Percentiles rank a stretch among this genome's conserved stretches.
These are phyloP conservation scores for Tetracladium setigerum DNA, from an alignment of 495 filamentous ascomycete genomes.

Conservation along the genomic window DNA sequence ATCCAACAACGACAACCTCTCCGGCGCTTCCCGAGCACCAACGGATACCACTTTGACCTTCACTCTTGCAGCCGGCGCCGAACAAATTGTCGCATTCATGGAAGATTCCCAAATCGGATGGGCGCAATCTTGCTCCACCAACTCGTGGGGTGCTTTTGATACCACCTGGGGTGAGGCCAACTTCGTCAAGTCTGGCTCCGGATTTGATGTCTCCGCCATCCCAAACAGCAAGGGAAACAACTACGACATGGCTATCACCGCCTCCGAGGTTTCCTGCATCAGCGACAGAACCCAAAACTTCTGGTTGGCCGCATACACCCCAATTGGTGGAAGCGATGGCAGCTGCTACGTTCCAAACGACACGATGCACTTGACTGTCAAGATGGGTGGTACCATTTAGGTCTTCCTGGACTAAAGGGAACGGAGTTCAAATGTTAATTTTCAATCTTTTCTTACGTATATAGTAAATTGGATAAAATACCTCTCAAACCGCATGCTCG, in stretches of 20 bases:
- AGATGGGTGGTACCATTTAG: slow-evolving; percentile 18
- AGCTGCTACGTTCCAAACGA: slow-evolving; percentile 15
- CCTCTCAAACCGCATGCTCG: too few species aligned
- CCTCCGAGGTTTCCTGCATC: slow-evolving; percentile 15
- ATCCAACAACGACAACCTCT: slow-evolving; percentile 23
- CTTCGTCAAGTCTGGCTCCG: slow-evolving; percentile 40
- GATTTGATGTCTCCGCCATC: slow-evolving; percentile 51
- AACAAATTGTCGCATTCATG: slow-evolving; percentile 38
- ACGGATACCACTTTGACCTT: slow-evolving; percentile 33
- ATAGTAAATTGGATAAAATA: too few species aligned
- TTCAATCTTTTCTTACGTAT: too few species aligned
- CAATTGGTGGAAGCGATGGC: slow-evolving; percentile 15
- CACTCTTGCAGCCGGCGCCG: slow-evolving; percentile 29
- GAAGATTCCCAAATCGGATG: slow-evolving; percentile 31
- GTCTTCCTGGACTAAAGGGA: too few species aligned
- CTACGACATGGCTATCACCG: slow-evolving; percentile 20
- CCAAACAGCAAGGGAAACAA: slow-evolving; percentile 26
- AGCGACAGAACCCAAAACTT: slow-evolving; percentile 13
- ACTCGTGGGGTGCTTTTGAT: slow-evolving; percentile 32
- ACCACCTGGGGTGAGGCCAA: slow-evolving; percentile 49
- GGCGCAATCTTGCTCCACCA: slow-evolving; percentile 25
- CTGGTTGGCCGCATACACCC: slow-evolving; percentile 13
- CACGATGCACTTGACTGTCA: slow-evolving; percentile 10
- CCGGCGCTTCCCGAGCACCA: slow-evolving; percentile 30
- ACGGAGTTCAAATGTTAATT: too few species aligned